Evolutionary conservation across 2,329 filamentous ascomycete genomes (phyloP).

Genomic region (Phialophora macrospora): DNA sequence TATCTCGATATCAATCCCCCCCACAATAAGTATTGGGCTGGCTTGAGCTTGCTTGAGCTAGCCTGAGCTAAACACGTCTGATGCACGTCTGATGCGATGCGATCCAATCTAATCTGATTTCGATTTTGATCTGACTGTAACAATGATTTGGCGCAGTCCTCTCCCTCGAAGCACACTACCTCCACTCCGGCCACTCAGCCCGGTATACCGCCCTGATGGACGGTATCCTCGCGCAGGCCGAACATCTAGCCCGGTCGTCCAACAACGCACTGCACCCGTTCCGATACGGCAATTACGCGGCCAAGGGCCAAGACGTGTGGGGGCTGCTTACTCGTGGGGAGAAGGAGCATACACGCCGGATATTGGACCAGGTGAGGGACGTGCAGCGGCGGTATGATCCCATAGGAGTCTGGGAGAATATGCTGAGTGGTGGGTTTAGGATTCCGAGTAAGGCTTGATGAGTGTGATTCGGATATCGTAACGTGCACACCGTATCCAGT

Average conservation of each 20-base stretch:
- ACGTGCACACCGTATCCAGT: too few species aligned
- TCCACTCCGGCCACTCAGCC: neutral
- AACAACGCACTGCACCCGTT: constrained; percentile 1
- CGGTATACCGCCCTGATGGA: neutral
- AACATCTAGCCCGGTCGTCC: neutral
- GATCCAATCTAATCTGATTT: too few species aligned
- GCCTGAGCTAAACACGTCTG: neutral
- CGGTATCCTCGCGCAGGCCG: neutral
- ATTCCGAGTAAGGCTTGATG: too few species aligned
- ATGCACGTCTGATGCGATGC: too few species aligned
- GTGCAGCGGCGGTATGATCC: neutral
- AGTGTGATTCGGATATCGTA: too few species aligned
- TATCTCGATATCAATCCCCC: too few species aligned
- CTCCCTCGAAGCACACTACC: constrained; percentile 5
- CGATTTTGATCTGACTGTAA: neutral
- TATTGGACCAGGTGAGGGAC: neutral
- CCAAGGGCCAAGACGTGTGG: neutral
- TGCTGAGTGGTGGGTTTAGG: neutral
- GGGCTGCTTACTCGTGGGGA: neutral
- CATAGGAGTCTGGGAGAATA: neutral
- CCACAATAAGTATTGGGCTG: too few species aligned
- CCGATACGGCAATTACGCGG: neutral
- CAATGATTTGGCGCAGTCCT: neutral
- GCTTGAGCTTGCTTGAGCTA: too few species aligned
- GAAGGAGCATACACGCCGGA: neutral